Evolutionary conservation across 495 filamentous ascomycete genomes (phyloP), one percentile per base, ranked within the genome.

Genomic region (Pyronema domesticum): DNA sequence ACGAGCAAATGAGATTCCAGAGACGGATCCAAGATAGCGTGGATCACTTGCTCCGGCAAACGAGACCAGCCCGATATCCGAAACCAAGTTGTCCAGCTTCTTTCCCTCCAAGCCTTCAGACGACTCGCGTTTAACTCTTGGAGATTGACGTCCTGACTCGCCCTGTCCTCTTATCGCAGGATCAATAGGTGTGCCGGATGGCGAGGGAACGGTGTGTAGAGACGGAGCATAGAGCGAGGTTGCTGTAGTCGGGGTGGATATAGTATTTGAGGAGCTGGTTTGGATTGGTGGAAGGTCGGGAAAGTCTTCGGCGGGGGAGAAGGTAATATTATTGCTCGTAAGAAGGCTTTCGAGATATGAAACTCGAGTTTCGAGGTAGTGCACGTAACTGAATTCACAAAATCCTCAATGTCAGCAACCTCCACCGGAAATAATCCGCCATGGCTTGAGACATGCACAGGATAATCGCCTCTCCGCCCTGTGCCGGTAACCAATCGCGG

Each of bases 1-100:
- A 43, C 87, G 76, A 13, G 89, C 89, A 68, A 96, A 96, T 0
- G 88, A 94, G 40, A 96, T 89, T 3, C 89, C 89, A 7, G 86
- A 89, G 10, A 85, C 83, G 1, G 88, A 86, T 6, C 86, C 87
- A 1, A 93, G 73, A 67, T 86, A 86, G 54, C 85, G 79, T 3
- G 81, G 82, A 67, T 87, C 81, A 2, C 83, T 82, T 4, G 80
- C 78, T 34, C 76, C 85, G 64, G 82, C 80, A 17, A 82, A 80
- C n/a, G 79, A 84, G 23, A 82, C 78, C 74, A 82, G 80, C 55
- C 80, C 80, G 54, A 83, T 80, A 68, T 85, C 84, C 6, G 78
- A 81, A 7, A 86, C 79, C n/a, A 88, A 67, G 65, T 83, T 84
- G 54, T 79, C 76, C 52, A 86, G 69, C 37, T 62, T 62, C 43